Evolutionary conservation across 2,329 filamentous ascomycete genomes (phyloP), one percentile per base, ranked within the genome.

Genomic region (Sphaerulina populicola): DNA sequence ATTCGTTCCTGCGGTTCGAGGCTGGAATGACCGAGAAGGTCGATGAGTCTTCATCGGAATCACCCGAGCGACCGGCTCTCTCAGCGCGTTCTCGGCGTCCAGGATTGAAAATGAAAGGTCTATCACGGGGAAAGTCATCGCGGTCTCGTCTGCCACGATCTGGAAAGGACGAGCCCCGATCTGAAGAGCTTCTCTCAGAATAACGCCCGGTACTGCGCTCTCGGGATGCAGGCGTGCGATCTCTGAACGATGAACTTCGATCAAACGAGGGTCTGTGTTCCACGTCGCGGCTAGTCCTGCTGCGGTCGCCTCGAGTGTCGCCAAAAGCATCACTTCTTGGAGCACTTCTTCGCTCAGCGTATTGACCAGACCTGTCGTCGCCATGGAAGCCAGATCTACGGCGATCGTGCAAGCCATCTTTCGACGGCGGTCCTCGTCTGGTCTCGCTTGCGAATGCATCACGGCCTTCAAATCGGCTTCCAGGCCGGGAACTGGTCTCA

Each of bases 31-130:
- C 46, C 5, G 38, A 35, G 46, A 41, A 49, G n/a, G 11, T 36
- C 15, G 46, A 29, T 6, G 46, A 42, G 18, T 36, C 27, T 6
- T 30, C 46, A 47, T 15, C 39, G 2, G n/a, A 49, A 33, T 12
- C 15, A 15, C 18, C 14, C n/a, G 29, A 35, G 11, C 30, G 27
- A 23, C 37, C 39, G n/a, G 38, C 30, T 12, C 3, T 18, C 30
- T 49, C 46, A 11, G 31, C 38, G 14, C 39, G 38, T 38, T 49
- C 46, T 35, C 46, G 38, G 35, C 38, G 37, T 12, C 46, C 46
- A 29, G 46, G 46, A 7, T 42, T 49, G n/a, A 4, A 49, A 15
- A 38, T 49, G n/a, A 4, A 49, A 15, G 46, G 29, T 29, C 23
- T 35, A 18, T 21, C 39, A 10, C 11, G 6, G 5, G 15, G 9